These are phyloP conservation scores for Scenedesmus sp. DNA, from an alignment of 163 green algal genomes.

Conservation along the genomic window DNA sequence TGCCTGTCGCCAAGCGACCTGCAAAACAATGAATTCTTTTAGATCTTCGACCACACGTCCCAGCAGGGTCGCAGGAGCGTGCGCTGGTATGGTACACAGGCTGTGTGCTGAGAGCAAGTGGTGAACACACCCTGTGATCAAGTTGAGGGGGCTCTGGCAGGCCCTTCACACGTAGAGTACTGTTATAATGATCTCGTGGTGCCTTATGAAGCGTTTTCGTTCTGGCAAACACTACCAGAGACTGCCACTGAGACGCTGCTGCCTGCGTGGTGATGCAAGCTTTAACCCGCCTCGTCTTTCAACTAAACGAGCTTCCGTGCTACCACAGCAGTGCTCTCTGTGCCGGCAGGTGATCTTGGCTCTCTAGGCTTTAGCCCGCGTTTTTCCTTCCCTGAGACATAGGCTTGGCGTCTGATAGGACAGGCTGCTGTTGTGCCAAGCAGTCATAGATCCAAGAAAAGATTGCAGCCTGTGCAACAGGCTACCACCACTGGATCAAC, in stretches of 20 bases:
- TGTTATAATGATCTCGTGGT: no score
- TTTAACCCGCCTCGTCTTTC: background rate
- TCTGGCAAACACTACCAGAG: background rate
- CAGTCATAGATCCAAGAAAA: no score
- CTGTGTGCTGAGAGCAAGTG: background rate
- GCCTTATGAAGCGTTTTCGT: background rate
- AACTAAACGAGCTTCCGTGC: no score
- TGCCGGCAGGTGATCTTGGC: background rate
- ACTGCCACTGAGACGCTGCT: background rate
- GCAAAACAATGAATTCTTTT: background rate
- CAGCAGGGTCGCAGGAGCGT: background rate
- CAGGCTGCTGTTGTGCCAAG: background rate
- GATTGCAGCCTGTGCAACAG: background rate
- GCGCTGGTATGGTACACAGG: background rate
- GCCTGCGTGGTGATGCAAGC: background rate
- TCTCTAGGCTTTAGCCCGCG: background rate
- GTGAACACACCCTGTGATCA: background rate
- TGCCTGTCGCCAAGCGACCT: background rate
- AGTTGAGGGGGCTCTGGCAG: background rate
- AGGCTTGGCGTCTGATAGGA: background rate
- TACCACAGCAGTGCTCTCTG: background rate
- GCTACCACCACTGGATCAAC: no score
- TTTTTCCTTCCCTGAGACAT: background rate
- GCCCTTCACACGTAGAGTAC: background rate
- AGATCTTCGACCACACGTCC: background rate